Percentiles rank a stretch among this genome's conserved stretches.
These are phyloP conservation scores for Teratosphaeria viscida DNA, from an alignment of 2,329 filamentous ascomycete genomes.

Conservation along the genomic window DNA sequence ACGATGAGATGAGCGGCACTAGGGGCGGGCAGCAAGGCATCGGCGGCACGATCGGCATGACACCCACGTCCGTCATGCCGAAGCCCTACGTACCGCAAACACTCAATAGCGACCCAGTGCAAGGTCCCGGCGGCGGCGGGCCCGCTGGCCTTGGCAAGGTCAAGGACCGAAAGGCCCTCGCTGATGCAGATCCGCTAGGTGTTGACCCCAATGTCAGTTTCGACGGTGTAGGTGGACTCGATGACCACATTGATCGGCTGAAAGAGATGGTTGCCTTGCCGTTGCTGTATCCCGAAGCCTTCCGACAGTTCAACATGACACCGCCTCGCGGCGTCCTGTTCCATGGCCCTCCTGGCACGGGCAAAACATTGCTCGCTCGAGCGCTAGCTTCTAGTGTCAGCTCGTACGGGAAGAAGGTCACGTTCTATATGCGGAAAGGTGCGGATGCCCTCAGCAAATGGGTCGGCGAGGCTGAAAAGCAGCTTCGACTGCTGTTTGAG, in stretches of 20 bases:
- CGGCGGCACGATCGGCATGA: conserved; percentile 55
- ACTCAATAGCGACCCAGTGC: conserved; percentile 47
- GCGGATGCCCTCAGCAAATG: conserved; percentile 96
- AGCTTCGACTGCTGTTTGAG: conserved; percentile 85
- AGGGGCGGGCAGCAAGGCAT: conserved; percentile 46
- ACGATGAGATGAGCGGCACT: conserved; percentile 61
- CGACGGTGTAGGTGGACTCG: conserved; percentile 82
- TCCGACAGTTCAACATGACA: conserved; percentile 81
- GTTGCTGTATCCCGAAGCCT: conserved; percentile 88
- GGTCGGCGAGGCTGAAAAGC: conserved; percentile 96
- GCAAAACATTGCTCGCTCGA: conserved; percentile 92
- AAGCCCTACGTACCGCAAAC: conserved; percentile 45
- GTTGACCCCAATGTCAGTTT: conserved; percentile 91
- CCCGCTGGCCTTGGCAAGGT: conserved; percentile 78
- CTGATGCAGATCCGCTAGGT: conserved; percentile 87
- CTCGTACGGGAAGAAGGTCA: conserved; percentile 83
- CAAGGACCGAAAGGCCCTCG: conserved; percentile 82
- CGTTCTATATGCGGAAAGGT: conserved; percentile 98
- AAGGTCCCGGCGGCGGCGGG: conserved; percentile 45
- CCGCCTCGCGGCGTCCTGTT: conserved; percentile 92
- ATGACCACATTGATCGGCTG: conserved; percentile 89
- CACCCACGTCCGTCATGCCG: conserved; percentile 43
- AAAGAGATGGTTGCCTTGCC: conserved; percentile 98
- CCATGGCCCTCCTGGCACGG: conserved; percentile 91
- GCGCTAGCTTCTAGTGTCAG: conserved; percentile 87